These are phyloP conservation scores for Globisporangium alternatum DNA, from an alignment of 352 stramenopile genomes.

Conservation along the genomic window DNA sequence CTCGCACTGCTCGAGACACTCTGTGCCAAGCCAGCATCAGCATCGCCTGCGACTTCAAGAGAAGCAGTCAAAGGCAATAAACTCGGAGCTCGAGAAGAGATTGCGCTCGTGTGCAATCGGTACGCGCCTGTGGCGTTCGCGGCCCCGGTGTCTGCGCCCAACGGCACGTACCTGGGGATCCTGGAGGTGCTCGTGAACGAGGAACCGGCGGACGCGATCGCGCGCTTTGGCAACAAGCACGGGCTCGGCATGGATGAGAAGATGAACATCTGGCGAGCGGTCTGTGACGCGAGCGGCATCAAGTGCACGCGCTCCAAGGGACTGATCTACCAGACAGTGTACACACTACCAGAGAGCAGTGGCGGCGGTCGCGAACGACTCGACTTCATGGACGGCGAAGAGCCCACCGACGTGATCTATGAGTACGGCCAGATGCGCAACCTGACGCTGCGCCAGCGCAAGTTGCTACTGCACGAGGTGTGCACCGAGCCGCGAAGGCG, in stretches of 20 bases:
- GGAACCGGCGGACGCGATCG: constrained; percentile 68
- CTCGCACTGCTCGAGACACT: constrained; percentile 51
- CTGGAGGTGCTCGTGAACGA: constrained; percentile 62
- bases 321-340: constrained; percentile 59
- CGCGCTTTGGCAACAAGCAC: constrained; percentile 72
- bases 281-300: constrained; percentile 54
- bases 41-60: background rate
- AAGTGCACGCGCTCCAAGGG: constrained; percentile 51
- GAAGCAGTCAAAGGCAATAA: background rate
- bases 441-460: constrained; percentile 58
- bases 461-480: constrained; percentile 64
- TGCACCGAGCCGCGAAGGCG: constrained; percentile 60
- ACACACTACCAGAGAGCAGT: constrained; percentile 46
- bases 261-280: constrained; percentile 39
- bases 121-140: constrained; percentile 63
- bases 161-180: constrained; percentile 57
- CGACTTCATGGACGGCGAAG: constrained; percentile 67
- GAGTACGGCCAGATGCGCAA: constrained; percentile 72
- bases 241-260: constrained; percentile 57
- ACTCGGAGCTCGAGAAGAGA: constrained; percentile 5
- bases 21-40: constrained; percentile 27
- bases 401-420: constrained; percentile 75
- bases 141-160: constrained; percentile 53
- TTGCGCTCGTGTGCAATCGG: constrained; percentile 40
- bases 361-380: constrained; percentile 47